These are phyloP conservation scores for Diaporthe sp. DNA, from an alignment of 2,329 filamentous ascomycete genomes.

Conservation along the genomic window DNA sequence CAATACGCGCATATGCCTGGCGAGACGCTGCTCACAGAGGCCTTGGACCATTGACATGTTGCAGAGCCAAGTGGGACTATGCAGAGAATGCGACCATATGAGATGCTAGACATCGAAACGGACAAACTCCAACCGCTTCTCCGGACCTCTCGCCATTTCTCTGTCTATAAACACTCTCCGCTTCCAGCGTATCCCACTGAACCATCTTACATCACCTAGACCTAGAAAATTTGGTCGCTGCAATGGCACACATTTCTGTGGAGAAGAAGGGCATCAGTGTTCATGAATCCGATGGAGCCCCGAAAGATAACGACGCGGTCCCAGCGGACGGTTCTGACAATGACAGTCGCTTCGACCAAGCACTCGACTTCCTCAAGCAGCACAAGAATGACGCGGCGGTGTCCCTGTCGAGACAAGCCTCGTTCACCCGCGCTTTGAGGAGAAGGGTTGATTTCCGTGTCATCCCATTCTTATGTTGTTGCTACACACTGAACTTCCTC, in stretches of 20 bases:
- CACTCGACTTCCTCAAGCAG: conserved; percentile 7
- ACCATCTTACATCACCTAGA: too few relatives aligned
- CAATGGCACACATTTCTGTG: not conserved
- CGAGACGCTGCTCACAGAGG: not conserved
- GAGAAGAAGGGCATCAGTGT: not conserved
- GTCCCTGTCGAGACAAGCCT: conserved; percentile 8
- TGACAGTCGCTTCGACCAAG: conserved; percentile 14
- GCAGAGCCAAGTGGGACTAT: not conserved
- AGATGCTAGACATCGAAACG: not conserved
- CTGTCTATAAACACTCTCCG: not conserved
- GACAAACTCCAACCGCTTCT: not conserved
- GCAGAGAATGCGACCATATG: not conserved
- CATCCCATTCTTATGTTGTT: conserved; percentile 20
- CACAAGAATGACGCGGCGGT: conserved; percentile 21
- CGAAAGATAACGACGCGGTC: not conserved
- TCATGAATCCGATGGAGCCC: not conserved
- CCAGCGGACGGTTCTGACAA: not conserved
- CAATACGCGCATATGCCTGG: not conserved
- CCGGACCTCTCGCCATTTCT: not conserved
- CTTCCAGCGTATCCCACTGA: too few relatives aligned
- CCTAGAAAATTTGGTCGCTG: too few relatives aligned
- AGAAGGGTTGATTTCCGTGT: conserved; percentile 21
- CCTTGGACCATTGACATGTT: not conserved
- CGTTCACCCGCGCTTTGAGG: conserved; percentile 21
- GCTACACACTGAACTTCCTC: conserved; percentile 21